Evolutionary conservation across 2,329 filamentous ascomycete genomes (phyloP), one percentile per base, ranked within the genome.

Genomic region (Pseudogymnoascus sp.): DNA sequence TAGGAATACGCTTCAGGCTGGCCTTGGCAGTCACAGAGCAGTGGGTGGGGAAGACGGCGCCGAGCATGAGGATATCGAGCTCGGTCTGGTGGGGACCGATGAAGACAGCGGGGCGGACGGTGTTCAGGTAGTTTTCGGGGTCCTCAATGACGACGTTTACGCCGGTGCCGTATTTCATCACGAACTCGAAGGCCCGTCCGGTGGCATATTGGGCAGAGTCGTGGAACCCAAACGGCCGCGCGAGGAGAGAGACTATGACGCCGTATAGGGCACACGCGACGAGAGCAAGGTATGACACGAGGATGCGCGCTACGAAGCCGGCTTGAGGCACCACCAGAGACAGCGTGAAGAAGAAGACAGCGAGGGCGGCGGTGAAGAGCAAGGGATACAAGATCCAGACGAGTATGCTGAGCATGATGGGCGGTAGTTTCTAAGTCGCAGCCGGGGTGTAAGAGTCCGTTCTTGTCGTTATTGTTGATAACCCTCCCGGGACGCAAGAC

Each of bases 61-160:
- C 94, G 28, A 99, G 83, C 85, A 97, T 89, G 64, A 96, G 82
- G 41, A 99, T 90, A 73, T 99, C 94, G 68, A 99, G 84, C 78
- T 97, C 94, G 22, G 90, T 91, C 82, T 99, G 94, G 78, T 99
- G 94, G 77, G 97, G 97, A 41, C 89, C 90, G 68, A 99, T 82
- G 71, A 99, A 92, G 63, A 99, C 89, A 63, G 91, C 92, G 0
- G 94, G 94, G 60, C 93, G 84, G 28, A 80, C 80, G 8, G 80
- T 86, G 11, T 66, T 67, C 6, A 73, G 68, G 60, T 86, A 73
- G 67, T 86, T 76, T 64, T 85, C 73, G 39, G 85, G 79, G 74
- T 92, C 91, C 49, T 88, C 82, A 59, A 96, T 77, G 65, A 84
- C 80, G 73, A 97, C 97, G 64, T 80, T 83, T 58, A 97, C 82